These are phyloP conservation scores for Calocybe indica DNA, from an alignment of 768 basidiomycete species.

Conservation along the genomic window DNA sequence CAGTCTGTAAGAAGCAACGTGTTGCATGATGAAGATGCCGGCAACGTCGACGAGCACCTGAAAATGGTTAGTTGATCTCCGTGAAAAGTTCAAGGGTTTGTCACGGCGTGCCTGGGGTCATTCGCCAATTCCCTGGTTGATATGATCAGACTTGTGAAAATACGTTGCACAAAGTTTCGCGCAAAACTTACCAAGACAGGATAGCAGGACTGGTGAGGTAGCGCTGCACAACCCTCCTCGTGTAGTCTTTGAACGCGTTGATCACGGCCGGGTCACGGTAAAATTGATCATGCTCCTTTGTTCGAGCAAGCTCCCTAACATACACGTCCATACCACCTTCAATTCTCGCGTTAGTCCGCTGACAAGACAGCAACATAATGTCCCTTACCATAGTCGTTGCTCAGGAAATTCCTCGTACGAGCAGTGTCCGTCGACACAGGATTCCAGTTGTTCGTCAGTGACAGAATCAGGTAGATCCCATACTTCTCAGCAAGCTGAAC, in stretches of 20 bases:
- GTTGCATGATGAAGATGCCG: slow-evolving; percentile 35
- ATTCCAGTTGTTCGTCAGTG: slow-evolving; percentile 57
- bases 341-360: background rate
- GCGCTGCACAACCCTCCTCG: slow-evolving; percentile 46
- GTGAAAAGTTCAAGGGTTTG: no score
- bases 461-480: slow-evolving; percentile 44
- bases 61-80: no score
- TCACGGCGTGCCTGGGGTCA: slow-evolving; percentile 32
- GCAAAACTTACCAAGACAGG: slow-evolving; percentile 37
- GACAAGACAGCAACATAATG: no score
- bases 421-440: slow-evolving; percentile 24
- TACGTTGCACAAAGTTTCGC: background rate
- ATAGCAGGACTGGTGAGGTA: slow-evolving; percentile 48
- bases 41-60: slow-evolving; percentile 51
- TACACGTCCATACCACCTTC: slow-evolving; percentile 65
- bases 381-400: slow-evolving; percentile 52
- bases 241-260: slow-evolving; percentile 51
- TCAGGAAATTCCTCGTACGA: slow-evolving; percentile 43
- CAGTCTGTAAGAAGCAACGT: slow-evolving; percentile 51
- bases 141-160: background rate
- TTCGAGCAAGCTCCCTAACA: slow-evolving; percentile 41
- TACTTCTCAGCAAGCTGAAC: slow-evolving; percentile 47
- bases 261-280: slow-evolving; percentile 46
- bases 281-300: slow-evolving; percentile 50
- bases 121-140: slow-evolving; percentile 57